These are phyloP conservation scores for Fusarium napiforme DNA, from an alignment of 2,329 filamentous ascomycete species.

Conservation along the genomic window DNA sequence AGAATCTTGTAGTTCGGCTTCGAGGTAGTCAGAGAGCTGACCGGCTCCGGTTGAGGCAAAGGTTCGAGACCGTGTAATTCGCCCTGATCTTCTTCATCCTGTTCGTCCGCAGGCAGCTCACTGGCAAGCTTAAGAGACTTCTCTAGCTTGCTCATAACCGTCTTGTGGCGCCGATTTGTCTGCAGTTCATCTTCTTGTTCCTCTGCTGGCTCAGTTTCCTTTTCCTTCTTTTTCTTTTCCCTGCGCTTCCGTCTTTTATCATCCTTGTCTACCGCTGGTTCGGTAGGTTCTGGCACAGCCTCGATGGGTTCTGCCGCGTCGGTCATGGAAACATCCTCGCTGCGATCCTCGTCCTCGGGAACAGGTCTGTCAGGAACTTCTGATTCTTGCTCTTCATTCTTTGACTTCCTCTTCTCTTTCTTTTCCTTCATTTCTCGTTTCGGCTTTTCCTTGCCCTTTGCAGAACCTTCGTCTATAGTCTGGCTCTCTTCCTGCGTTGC, in stretches of 20 bases:
- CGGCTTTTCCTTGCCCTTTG: slow-evolving; percentile 38
- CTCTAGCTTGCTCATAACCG: slow-evolving; percentile 64
- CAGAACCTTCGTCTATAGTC: slow-evolving; percentile 44
- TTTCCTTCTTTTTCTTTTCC: slow-evolving; percentile 50
- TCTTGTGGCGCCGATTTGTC: slow-evolving; percentile 56
- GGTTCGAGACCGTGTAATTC: slow-evolving; percentile 80
- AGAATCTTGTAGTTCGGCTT: slow-evolving; percentile 80
- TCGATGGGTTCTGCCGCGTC: slow-evolving; percentile 25
- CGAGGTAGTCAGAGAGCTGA: slow-evolving; percentile 62
- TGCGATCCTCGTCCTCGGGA: slow-evolving; percentile 15
- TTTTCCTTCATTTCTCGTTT: slow-evolving; percentile 24
- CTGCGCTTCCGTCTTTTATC: slow-evolving; percentile 40
- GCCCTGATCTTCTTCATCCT: slow-evolving; percentile 48
- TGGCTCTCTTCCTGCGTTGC: slow-evolving; percentile 43
- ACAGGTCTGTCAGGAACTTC: slow-evolving; percentile 12
- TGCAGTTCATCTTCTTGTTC: slow-evolving; percentile 43
- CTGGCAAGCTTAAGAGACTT: slow-evolving; percentile 64
- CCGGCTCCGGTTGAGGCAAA: slow-evolving; percentile 79
- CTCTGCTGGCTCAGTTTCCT: slow-evolving; percentile 31
- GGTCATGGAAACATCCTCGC: slow-evolving; percentile 39
- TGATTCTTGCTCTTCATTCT: slow-evolving; percentile 19
- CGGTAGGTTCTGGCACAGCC: neutral
- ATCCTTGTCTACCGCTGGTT: neutral
- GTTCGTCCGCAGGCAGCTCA: slow-evolving; percentile 50
- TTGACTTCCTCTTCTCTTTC: slow-evolving; percentile 16